Evolutionary conservation across 2,329 filamentous ascomycete species (phyloP), one percentile per base, ranked within the genome.

Genomic region (Ciborinia camelliae): DNA sequence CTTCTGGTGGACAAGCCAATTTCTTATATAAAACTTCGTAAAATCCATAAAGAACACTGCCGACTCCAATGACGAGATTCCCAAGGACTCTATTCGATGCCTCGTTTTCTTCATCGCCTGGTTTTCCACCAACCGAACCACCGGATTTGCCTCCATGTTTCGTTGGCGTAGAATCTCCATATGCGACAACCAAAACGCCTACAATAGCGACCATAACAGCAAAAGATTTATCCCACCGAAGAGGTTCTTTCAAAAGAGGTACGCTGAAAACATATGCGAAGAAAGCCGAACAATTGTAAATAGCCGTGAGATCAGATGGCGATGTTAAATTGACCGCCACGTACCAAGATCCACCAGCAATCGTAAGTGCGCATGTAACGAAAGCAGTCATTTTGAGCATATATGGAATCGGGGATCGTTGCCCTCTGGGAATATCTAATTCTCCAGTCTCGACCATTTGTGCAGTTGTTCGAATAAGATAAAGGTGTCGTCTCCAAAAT

Each of bases 241-340:
- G 79, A 70, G 90, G 91, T 77, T 99, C 95, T 65, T 90, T 87
- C 2, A 99, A 82, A 23, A 99, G 79, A 0, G 93, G 92, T 52
- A 99, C 92, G 53, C 91, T 96, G 75, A 99, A 99, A 15, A 91
- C 94, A 75, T 99, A 99, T 57, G 95, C 95, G 76, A 99, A 99
- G 79, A 99, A 99, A 65, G 95, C 94, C 62, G 91, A 96, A 82
- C 95, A 99, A 79, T 99, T 99, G 84, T 99, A 99, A 72, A 99
- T 99, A 62, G 95, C 95, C 0, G 95, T 99, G 72, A 99, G 79
- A 77, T 99, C 95, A 70, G 90, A 92, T 3, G 95, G 90, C 4
- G 91, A 97, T 0, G 95, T 99, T 81, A 97, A 79, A 77, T 92
- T 91, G 65, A 99, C 94, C 20, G 95, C 94, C 43, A 98, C 83